phyloP scores from a whole-genome alignment of 106 monocot genomes.

The Ottelia alismoides region DNA sequence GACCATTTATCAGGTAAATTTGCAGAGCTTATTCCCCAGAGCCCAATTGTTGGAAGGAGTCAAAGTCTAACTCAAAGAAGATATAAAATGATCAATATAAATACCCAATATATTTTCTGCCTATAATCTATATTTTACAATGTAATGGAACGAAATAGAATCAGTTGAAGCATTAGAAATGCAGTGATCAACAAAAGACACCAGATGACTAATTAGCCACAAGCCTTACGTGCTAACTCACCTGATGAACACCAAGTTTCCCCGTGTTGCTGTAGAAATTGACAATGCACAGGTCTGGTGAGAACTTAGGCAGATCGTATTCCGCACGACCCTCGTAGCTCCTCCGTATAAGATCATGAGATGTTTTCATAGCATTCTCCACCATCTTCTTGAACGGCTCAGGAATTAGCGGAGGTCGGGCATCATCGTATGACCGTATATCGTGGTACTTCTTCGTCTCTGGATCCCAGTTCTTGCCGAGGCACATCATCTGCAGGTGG shows the following conservation, averaged over 20 bases:
- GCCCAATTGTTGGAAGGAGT: no score
- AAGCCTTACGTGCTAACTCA: no score
- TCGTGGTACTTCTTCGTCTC: slow-evolving; percentile 28
- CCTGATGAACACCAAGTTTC: slow-evolving; percentile 63
- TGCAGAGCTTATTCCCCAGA: no score
- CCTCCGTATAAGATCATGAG: slow-evolving; percentile 18
- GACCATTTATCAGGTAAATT: no score
- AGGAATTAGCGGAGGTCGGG: slow-evolving; percentile 35
- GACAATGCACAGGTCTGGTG: slow-evolving; percentile 54
- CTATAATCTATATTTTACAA: no score
- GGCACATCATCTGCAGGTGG: slow-evolving; percentile 62
- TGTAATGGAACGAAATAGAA: no score
- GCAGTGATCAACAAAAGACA: no score
- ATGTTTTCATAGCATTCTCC: slow-evolving; percentile 22
- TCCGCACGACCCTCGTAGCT: not conserved
- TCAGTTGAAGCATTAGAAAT: no score
- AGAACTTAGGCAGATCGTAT: slow-evolving; percentile 36
- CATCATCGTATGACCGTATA: slow-evolving; percentile 32
- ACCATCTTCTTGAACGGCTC: slow-evolving; percentile 27
- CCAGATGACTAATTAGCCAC: no score
- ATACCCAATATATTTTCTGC: no score
- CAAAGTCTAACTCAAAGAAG: no score
- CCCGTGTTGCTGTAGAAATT: slow-evolving; percentile 42
- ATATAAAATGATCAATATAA: no score
- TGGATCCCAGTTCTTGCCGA: slow-evolving; percentile 80